Conservation (phyloP, 78 protist species). For the Dictyostelium brefeldianum region DNA sequence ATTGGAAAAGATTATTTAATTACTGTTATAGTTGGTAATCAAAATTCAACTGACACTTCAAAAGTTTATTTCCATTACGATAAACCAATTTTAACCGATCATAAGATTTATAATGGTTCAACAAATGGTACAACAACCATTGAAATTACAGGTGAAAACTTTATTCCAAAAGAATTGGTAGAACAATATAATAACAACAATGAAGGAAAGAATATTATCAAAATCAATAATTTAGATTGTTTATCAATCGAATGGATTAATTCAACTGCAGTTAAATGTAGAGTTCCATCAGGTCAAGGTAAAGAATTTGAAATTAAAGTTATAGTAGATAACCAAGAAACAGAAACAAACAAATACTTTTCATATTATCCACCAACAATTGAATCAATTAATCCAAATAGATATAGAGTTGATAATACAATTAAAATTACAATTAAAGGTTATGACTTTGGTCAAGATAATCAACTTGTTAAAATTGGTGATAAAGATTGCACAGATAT, state of each 20-base stretch:
- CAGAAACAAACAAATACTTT: neutral
- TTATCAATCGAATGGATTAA: conserved; percentile 3
- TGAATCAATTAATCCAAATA: conserved; percentile 5
- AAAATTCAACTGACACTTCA: neutral
- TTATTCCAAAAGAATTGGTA: conserved; percentile 15
- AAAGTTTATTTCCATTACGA: neutral
- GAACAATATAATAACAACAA: neutral
- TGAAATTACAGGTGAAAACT: conserved; percentile 18
- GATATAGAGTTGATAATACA: neutral
- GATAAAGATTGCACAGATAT: conserved; percentile 20
- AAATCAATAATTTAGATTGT: conserved; percentile 1
- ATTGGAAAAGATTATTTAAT: neutral
- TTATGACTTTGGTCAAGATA: conserved; percentile 18
- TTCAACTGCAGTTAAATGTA: neutral
- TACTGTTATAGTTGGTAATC: neutral
- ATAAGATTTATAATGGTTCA: conserved; percentile 6
- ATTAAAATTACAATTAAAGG: conserved; percentile 3
- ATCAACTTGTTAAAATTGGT: conserved; percentile 31
- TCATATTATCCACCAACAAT: conserved; percentile 32
- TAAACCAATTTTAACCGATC: neutral
- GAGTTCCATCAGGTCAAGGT: conserved; percentile 36
- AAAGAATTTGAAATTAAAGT: conserved; percentile 21
- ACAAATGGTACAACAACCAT: neutral
- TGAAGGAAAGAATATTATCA: neutral
- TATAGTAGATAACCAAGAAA: conserved; percentile 25